Percentiles rank a stretch among this genome's conserved stretches.
These are phyloP conservation scores for Pseudozyma tsukubaensis DNA, from an alignment of 1,284 basidiomycete genomes.

Conservation along the genomic window DNA sequence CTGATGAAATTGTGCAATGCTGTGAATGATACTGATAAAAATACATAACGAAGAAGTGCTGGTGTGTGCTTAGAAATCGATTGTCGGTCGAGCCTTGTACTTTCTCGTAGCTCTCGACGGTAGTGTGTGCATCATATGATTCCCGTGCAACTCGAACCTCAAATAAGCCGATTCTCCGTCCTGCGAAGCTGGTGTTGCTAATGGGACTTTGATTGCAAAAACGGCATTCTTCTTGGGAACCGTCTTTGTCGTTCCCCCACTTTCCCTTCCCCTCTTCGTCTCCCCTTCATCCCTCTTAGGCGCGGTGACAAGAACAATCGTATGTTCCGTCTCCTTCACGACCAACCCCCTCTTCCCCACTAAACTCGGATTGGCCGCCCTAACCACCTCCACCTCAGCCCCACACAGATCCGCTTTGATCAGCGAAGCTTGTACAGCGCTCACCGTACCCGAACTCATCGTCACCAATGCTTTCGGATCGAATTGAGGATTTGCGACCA, in stretches of 20 bases:
- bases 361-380: slow-evolving; percentile 44
- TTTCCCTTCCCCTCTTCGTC: not conserved
- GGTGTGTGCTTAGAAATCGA: slow-evolving; percentile 34
- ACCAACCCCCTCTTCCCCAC: slow-evolving; percentile 42
- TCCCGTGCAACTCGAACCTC: slow-evolving; percentile 48
- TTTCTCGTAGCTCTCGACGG: slow-evolving; percentile 49
- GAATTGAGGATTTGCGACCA: slow-evolving; percentile 39
- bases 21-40: slow-evolving; percentile 10
- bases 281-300: not conserved
- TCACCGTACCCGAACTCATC: slow-evolving; percentile 44
- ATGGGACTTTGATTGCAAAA: slow-evolving; percentile 39
- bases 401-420: slow-evolving; percentile 55
- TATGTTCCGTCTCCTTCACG: slow-evolving; percentile 48
- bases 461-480: slow-evolving; percentile 19
- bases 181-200: slow-evolving; percentile 5
- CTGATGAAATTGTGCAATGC: no score
- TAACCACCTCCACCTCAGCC: slow-evolving; percentile 44
- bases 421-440: slow-evolving; percentile 37
- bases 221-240: slow-evolving; percentile 53
- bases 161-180: slow-evolving; percentile 11
- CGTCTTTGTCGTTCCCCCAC: slow-evolving; percentile 15
- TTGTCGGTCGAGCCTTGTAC: slow-evolving; percentile 47
- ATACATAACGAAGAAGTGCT: slow-evolving; percentile 7
- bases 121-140: slow-evolving; percentile 53
- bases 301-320: slow-evolving; percentile 29